phyloP scores from a whole-genome alignment of 257 asterid genomes.

The Voacanga thouarsii region DNA sequence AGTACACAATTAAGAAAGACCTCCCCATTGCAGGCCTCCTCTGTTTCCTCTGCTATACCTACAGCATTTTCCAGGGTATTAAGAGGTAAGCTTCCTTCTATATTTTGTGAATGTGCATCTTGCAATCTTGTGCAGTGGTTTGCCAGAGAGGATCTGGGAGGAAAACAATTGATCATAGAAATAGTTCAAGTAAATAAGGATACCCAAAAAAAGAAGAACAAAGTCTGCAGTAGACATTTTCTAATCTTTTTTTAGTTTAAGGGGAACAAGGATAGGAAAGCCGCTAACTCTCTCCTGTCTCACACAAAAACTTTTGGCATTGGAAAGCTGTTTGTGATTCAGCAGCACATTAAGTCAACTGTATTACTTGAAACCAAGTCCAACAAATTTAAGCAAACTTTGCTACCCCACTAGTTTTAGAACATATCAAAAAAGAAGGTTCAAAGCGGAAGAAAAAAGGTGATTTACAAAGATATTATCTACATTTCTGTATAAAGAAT shows the following conservation, averaged over 20 bases:
- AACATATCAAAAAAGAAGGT: neutral
- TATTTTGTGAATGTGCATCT: constrained; percentile 24
- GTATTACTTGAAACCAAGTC: neutral
- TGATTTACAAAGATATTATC: neutral
- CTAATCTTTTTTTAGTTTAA: neutral
- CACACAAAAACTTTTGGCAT: neutral
- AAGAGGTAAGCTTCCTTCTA: constrained; percentile 17
- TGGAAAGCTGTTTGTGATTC: neutral
- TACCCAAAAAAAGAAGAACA: neutral
- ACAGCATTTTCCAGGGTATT: constrained; percentile 24
- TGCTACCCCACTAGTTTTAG: neutral
- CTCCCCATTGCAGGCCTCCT: constrained; percentile 67
- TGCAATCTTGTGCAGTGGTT: constrained; percentile 12
- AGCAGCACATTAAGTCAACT: neutral
- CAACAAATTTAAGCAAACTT: neutral
- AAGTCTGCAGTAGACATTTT: neutral
- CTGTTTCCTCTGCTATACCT: constrained; percentile 53
- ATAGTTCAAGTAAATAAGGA: neutral
- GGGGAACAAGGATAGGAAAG: neutral
- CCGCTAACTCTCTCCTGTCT: neutral
- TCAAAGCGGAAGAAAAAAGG: neutral
- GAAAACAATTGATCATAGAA: neutral
- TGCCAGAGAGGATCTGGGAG: constrained; percentile 12
- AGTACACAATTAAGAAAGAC: constrained; percentile 48
- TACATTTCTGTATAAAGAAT: constrained; percentile 1